Evolutionary conservation across 768 basidiomycete genomes (phyloP), one percentile per base, ranked within the genome.

Genomic region (Antrodiella citrinella): DNA sequence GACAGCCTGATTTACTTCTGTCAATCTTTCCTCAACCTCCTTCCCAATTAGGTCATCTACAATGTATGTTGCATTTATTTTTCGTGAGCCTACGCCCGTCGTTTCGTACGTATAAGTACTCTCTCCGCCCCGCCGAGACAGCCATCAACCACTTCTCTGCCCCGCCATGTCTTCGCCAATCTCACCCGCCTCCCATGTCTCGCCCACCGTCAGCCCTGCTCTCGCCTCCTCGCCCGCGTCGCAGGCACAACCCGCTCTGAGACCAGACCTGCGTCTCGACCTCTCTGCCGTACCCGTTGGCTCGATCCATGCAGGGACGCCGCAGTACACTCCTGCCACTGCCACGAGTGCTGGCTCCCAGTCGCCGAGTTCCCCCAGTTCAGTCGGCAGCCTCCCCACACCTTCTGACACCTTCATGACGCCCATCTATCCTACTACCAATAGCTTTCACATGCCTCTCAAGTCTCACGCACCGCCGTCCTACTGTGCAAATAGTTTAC

Each of bases 251-350:
- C 35, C 15, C 46, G 41, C 48, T 5, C 41, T 9, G 41, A 43
- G 48, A 13, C 52, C 52, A 23, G 52, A 46, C 35, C 44, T 53
- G 2, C 43, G 44, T 5, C 18, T 53, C 15, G 18, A 20, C 30
- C 49, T 44, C 4, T 43, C 41, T 22, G n/a, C n/a, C n/a, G n/a
- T n/a, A n/a, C n/a, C n/a, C n/a, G n/a, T n/a, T n/a, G n/a, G n/a
- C n/a, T n/a, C n/a, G n/a, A n/a, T n/a, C n/a, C n/a, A n/a, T n/a
- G n/a, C n/a, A n/a, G n/a, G n/a, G n/a, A n/a, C n/a, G n/a, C n/a
- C n/a, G n/a, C n/a, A 35, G 30, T 35, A 43, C 41, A 9, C 41
- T 22, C 41, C 41, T 7, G n/a, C 41, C 41, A 7, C 7, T 9
- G 21, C n/a, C 19, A 18, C 7, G 10, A 9, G 7, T 9, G 41